phyloP scores from a whole-genome alignment of 2,329 filamentous ascomycete genomes.

The Stagonosporopsis rhizophila region DNA sequence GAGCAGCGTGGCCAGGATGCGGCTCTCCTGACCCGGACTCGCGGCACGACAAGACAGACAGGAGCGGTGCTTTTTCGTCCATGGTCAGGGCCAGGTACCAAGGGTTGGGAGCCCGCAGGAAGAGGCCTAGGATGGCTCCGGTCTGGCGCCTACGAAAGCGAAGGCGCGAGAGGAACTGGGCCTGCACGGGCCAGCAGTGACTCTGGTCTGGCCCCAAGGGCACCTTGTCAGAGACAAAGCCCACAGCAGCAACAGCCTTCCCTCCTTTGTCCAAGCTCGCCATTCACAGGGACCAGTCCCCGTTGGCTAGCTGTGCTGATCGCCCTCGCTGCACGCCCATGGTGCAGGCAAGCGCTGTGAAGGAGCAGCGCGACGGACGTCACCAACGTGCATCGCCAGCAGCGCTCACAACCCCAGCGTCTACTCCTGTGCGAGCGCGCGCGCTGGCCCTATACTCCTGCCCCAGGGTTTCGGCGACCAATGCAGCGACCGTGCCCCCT shows the following conservation, averaged over 20 bases:
- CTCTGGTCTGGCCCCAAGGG: slow-evolving; percentile 42
- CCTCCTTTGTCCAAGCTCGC: slow-evolving; percentile 31
- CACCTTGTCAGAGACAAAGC: slow-evolving; percentile 44
- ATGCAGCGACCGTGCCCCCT: slow-evolving; percentile 35
- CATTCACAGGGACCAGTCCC: slow-evolving; percentile 30
- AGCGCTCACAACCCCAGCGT: slow-evolving; percentile 14
- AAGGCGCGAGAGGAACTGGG: slow-evolving; percentile 21
- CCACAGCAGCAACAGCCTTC: slow-evolving; percentile 30
- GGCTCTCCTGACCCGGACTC: slow-evolving; percentile 45
- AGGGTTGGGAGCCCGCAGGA: slow-evolving; percentile 37
- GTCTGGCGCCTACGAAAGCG: slow-evolving; percentile 45
- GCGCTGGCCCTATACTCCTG: slow-evolving; percentile 15
- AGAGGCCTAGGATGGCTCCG: slow-evolving; percentile 38
- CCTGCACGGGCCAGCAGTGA: slow-evolving; percentile 34
- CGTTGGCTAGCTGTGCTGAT: slow-evolving; percentile 27
- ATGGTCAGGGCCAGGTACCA: slow-evolving; percentile 37
- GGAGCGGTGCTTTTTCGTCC: slow-evolving; percentile 38
- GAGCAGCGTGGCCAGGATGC: slow-evolving; percentile 27
- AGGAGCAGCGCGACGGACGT: slow-evolving; percentile 16
- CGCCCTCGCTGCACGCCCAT: slow-evolving; percentile 16
- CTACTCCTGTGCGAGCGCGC: slow-evolving; percentile 3
- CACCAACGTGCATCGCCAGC: slow-evolving; percentile 6
- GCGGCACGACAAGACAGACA: slow-evolving; percentile 42
- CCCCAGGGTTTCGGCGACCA: slow-evolving; percentile 39
- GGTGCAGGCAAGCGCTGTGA: slow-evolving; percentile 22